These are phyloP conservation scores for Podospora appendiculata DNA, from an alignment of 495 filamentous ascomycete genomes.

Conservation along the genomic window DNA sequence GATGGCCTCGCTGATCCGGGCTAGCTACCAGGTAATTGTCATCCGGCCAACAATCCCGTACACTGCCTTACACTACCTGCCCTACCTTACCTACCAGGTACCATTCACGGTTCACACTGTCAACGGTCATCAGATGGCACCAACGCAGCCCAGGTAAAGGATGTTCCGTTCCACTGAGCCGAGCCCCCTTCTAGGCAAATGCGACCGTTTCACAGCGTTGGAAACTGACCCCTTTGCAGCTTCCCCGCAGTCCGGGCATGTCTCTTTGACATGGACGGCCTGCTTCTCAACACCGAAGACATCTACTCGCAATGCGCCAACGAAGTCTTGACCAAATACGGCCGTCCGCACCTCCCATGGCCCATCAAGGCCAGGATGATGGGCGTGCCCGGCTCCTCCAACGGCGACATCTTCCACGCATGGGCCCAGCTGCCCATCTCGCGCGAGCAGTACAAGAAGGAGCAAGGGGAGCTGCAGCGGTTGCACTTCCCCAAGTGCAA, in stretches of 20 bases:
- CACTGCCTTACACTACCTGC: no score
- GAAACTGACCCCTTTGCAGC: slow-evolving; percentile 18
- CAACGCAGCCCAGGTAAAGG: no score
- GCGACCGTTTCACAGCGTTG: no score
- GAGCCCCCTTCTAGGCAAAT: no score
- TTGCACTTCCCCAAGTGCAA: slow-evolving; percentile 56
- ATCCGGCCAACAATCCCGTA: no score
- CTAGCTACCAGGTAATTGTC: no score
- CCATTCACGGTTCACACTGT: no score
- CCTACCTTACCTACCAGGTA: no score
- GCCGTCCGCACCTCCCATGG: slow-evolving; percentile 69
- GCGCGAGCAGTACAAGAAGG: slow-evolving; percentile 47
- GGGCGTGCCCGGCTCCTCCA: slow-evolving; percentile 60
- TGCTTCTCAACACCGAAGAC: slow-evolving; percentile 86
- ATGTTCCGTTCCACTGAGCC: no score
- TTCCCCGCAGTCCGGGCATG: slow-evolving; percentile 74
- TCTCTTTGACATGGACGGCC: slow-evolving; percentile 96
- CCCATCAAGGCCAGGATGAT: slow-evolving; percentile 81
- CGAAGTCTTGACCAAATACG: slow-evolving; percentile 61
- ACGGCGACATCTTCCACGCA: slow-evolving; percentile 16
- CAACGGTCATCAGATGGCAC: no score
- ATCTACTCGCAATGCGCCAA: slow-evolving; percentile 75
- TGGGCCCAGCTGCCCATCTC: slow-evolving; percentile 80
- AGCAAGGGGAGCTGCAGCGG: slow-evolving; percentile 48
- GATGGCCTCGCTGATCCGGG: no score